phyloP scores from a whole-genome alignment of 2,329 filamentous ascomycete genomes.

The Pseudogymnoascus pannorum region DNA sequence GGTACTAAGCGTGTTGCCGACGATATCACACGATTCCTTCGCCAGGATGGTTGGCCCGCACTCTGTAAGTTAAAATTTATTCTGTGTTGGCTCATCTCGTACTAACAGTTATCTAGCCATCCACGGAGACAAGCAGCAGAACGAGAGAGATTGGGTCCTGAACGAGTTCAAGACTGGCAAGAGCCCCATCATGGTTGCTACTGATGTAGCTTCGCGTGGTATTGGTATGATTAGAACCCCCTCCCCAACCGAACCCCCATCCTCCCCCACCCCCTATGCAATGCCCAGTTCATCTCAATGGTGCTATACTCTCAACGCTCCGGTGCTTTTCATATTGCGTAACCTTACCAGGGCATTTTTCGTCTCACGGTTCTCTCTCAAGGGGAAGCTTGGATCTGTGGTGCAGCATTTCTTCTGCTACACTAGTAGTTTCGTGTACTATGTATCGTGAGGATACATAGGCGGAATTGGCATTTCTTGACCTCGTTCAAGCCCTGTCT shows the following conservation, averaged over 20 bases:
- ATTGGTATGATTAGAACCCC: slow-evolving; percentile 89
- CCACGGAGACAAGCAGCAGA: slow-evolving; percentile 98
- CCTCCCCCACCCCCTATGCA: slow-evolving; percentile 33
- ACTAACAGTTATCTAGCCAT: slow-evolving; percentile 59
- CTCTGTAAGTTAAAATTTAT: slow-evolving; percentile 63
- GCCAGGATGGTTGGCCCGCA: slow-evolving; percentile 96
- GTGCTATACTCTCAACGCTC: slow-evolving; percentile 89
- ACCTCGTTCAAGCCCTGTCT: slow-evolving; percentile 66
- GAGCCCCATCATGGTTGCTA: slow-evolving; percentile 99
- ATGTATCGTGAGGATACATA: slow-evolving; percentile 61
- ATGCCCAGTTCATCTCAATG: slow-evolving; percentile 52
- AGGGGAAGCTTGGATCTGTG: slow-evolving; percentile 82
- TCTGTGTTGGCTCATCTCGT: slow-evolving; percentile 38
- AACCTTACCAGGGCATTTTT: slow-evolving; percentile 83
- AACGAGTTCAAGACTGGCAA: slow-evolving; percentile 99
- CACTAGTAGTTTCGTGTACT: slow-evolving; percentile 71
- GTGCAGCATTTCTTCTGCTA: slow-evolving; percentile 60
- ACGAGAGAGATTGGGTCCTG: slow-evolving; percentile 98
- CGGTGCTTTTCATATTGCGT: slow-evolving; percentile 82
- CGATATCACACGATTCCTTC: slow-evolving; percentile 94
- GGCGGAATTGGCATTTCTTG: slow-evolving; percentile 73
- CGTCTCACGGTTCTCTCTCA: slow-evolving; percentile 75
- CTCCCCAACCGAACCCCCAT: slow-evolving; percentile 33
- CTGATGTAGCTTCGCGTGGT: slow-evolving; percentile 99
- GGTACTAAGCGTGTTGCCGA: slow-evolving; percentile 92